Evolutionary conservation across 2,329 filamentous ascomycete species (phyloP).

Genomic region (Rutstroemia sp.): DNA sequence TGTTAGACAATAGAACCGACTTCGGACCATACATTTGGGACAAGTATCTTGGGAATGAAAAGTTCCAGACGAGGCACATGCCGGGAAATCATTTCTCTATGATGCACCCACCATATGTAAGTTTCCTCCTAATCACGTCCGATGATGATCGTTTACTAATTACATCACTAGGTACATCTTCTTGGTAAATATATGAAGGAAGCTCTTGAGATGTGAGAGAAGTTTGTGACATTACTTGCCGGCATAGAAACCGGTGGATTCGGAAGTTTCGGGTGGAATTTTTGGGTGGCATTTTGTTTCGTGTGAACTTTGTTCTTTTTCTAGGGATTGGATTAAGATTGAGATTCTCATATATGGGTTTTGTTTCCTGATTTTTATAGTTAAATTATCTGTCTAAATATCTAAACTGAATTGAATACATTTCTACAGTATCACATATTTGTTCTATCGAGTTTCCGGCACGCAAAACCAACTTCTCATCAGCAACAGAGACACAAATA

Average conservation of each 20-base stretch:
- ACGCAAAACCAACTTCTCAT: neutral
- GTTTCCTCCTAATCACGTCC: slow-evolving; percentile 10
- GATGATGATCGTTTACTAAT: neutral
- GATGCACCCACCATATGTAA: slow-evolving; percentile 30
- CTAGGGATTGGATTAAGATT: too few relatives aligned
- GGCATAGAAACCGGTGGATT: neutral
- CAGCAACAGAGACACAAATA: too few relatives aligned
- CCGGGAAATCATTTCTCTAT: slow-evolving; percentile 21
- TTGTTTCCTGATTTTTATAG: too few relatives aligned
- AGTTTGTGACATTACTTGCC: neutral
- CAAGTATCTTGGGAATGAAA: slow-evolving; percentile 6
- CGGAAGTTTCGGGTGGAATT: too few relatives aligned
- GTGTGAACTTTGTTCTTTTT: neutral
- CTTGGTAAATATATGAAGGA: slow-evolving; percentile 7
- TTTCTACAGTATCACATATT: neutral
- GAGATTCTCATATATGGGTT: too few relatives aligned
- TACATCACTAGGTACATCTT: neutral
- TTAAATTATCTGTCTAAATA: too few relatives aligned
- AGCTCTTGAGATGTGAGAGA: slow-evolving; percentile 2
- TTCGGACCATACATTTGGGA: slow-evolving; percentile 9
- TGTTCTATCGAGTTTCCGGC: neutral
- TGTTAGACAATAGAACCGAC: slow-evolving; percentile 8
- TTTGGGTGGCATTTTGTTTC: neutral
- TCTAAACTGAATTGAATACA: neutral
- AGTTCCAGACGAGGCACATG: slow-evolving; percentile 38